Evolutionary conservation across 2,329 filamentous ascomycete genomes (phyloP).

Genomic region (Penicillium sp.): DNA sequence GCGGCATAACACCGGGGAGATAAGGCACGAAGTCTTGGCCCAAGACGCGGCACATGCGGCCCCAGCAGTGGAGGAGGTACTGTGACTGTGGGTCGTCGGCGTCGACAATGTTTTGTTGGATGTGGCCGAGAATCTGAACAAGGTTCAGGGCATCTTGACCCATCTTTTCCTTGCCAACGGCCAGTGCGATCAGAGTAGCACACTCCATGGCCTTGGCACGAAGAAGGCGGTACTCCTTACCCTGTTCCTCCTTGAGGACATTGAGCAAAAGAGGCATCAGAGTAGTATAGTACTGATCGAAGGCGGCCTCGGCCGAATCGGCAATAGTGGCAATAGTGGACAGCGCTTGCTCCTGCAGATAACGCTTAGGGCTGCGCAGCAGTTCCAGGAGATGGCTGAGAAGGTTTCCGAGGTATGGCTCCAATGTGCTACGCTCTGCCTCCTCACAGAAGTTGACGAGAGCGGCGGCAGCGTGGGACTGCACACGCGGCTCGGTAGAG

Average conservation of each 20-base stretch:
- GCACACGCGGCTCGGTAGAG: constrained; percentile 86
- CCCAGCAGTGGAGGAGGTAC: constrained; percentile 98
- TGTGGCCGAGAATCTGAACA: constrained; percentile 80
- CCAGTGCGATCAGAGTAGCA: constrained; percentile 87
- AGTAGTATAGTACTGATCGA: constrained; percentile 91
- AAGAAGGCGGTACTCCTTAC: constrained; percentile 87
- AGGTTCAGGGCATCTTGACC: constrained; percentile 81
- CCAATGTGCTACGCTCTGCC: constrained; percentile 84
- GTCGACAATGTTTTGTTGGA: constrained; percentile 83
- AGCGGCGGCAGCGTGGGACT: constrained; percentile 95
- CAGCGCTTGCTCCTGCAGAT: constrained; percentile 94
- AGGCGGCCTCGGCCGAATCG: constrained; percentile 94
- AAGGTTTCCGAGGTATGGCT: constrained; percentile 88
- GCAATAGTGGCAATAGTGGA: constrained; percentile 98
- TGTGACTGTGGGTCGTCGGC: constrained; percentile 93
- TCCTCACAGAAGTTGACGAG: constrained; percentile 99
- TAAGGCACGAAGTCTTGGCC: constrained; percentile 89
- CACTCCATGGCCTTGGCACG: constrained; percentile 99
- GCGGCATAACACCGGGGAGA: constrained; percentile 89
- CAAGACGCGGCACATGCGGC: constrained; percentile 94
- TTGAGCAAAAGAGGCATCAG: constrained; percentile 93
- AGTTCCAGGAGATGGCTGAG: constrained; percentile 82
- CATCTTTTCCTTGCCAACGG: constrained; percentile 90
- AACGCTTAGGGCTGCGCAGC: constrained; percentile 87
- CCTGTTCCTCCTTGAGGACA: constrained; percentile 83